Percentiles rank a stretch among this genome's conserved stretches.
phyloP scores from a whole-genome alignment of 2,329 filamentous ascomycete species.

The Trichoderma sp. region DNA sequence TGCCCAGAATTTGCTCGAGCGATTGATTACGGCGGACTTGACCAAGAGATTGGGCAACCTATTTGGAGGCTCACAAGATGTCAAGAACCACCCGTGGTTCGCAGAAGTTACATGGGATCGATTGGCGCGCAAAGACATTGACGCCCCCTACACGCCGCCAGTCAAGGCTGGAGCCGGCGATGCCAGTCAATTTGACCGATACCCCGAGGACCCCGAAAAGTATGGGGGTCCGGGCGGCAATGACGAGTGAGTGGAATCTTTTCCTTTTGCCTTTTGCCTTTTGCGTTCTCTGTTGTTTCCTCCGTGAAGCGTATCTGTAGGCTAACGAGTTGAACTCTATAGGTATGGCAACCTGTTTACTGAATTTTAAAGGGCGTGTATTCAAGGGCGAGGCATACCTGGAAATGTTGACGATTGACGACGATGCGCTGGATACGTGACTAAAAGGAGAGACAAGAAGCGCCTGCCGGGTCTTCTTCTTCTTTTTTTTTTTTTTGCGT shows the following conservation, averaged over 20 bases:
- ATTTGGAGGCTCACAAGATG: constrained; percentile 85
- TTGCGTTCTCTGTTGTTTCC: no score
- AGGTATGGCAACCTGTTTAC: constrained; percentile 75
- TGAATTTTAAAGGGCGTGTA: constrained; percentile 61
- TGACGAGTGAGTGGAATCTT: constrained; percentile 72
- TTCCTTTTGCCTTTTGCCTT: no score
- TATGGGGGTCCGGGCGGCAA: constrained; percentile 73
- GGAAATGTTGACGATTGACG: constrained; percentile 19
- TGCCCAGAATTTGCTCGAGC: constrained; percentile 87
- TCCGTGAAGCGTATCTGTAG: background rate
- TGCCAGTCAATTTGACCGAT: constrained; percentile 96
- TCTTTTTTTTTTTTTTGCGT: no score
- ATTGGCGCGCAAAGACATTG: constrained; percentile 91
- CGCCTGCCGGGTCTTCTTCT: background rate
- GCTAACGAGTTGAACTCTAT: background rate
- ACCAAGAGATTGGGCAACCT: constrained; percentile 95
- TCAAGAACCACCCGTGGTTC: constrained; percentile 97
- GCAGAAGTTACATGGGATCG: constrained; percentile 97
- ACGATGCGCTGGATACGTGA: background rate
- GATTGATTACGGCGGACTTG: constrained; percentile 90
- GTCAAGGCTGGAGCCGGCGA: constrained; percentile 93
- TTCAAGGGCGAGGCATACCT: background rate
- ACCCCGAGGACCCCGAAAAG: constrained; percentile 92
- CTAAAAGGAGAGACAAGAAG: background rate
- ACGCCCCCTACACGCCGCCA: constrained; percentile 95